Evolutionary conservation across 768 basidiomycete species (phyloP).

Genomic region (Tylopilus sp.): DNA sequence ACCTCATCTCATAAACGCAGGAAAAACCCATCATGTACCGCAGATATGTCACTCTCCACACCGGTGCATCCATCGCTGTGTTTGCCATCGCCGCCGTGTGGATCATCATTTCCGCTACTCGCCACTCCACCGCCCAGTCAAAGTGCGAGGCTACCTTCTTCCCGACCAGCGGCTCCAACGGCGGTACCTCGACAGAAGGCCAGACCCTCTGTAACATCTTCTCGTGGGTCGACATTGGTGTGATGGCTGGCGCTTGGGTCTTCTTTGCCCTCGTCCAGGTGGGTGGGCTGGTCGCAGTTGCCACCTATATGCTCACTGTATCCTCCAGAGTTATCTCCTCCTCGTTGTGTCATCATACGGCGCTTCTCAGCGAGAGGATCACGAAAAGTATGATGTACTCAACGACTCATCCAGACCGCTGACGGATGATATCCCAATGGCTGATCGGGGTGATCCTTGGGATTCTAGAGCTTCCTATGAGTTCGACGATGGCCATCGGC

Average conservation of each 20-base stretch:
- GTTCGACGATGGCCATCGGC: slow-evolving; percentile 34
- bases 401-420: slow-evolving; percentile 55
- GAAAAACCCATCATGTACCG: slow-evolving; percentile 65
- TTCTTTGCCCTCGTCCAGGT: slow-evolving; percentile 77
- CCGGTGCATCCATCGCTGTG: slow-evolving; percentile 47
- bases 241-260: slow-evolving; percentile 89
- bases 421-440: slow-evolving; percentile 61
- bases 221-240: slow-evolving; percentile 86
- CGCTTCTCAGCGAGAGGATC: slow-evolving; percentile 70
- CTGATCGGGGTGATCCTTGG: slow-evolving; percentile 67
- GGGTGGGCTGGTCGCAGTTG: slow-evolving; percentile 22
- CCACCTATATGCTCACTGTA: slow-evolving; percentile 1
- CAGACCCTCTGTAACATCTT: slow-evolving; percentile 83
- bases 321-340: slow-evolving; percentile 46
- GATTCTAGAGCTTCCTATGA: slow-evolving; percentile 53
- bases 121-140: slow-evolving; percentile 67
- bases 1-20: slow-evolving; percentile 35
- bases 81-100: slow-evolving; percentile 81
- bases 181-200: slow-evolving; percentile 46
- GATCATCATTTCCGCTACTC: slow-evolving; percentile 74
- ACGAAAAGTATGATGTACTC: slow-evolving; percentile 73
- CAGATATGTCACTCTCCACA: slow-evolving; percentile 68
- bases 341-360: slow-evolving; percentile 62
- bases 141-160: slow-evolving; percentile 66
- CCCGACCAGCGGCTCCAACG: slow-evolving; percentile 30